Evolutionary conservation across 1,284 basidiomycete species (phyloP).

Genomic region (Anthracocystis setariae): DNA sequence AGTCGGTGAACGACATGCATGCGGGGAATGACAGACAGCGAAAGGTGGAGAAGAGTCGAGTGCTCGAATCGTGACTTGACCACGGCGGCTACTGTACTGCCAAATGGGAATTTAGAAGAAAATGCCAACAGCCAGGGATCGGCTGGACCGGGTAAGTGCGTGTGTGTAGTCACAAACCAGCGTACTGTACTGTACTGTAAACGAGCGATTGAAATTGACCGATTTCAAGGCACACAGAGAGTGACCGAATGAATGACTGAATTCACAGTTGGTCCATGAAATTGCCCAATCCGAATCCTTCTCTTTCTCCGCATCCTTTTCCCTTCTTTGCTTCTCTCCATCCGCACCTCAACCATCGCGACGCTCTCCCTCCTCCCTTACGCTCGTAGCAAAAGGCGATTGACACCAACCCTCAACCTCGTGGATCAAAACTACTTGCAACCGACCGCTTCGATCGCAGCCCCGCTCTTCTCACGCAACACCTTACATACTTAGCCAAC

Average conservation of each 20-base stretch:
- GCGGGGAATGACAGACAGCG: no score
- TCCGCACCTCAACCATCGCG: neutral
- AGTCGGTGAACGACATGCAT: no score
- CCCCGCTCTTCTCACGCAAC: conserved; percentile 2
- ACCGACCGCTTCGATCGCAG: neutral
- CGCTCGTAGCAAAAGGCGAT: no score
- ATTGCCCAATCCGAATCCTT: neutral
- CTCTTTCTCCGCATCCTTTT: neutral
- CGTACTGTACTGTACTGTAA: neutral
- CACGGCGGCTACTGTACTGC: no score
- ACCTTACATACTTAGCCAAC: conserved; percentile 16
- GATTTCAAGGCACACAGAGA: neutral
- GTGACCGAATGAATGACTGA: neutral
- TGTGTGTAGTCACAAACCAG: no score
- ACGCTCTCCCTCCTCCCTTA: neutral
- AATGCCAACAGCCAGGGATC: neutral
- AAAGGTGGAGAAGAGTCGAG: no score
- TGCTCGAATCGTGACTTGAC: no score
- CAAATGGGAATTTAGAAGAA: neutral
- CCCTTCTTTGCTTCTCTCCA: neutral
- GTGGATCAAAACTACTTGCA: neutral
- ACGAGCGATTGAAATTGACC: conserved; percentile 1
- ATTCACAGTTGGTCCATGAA: neutral
- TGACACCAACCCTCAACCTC: neutral
- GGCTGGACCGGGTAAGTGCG: no score